Evolutionary conservation across 2,329 filamentous ascomycete genomes (phyloP), one percentile per base, ranked within the genome.

Genomic region (Colletotrichum tofieldiae): DNA sequence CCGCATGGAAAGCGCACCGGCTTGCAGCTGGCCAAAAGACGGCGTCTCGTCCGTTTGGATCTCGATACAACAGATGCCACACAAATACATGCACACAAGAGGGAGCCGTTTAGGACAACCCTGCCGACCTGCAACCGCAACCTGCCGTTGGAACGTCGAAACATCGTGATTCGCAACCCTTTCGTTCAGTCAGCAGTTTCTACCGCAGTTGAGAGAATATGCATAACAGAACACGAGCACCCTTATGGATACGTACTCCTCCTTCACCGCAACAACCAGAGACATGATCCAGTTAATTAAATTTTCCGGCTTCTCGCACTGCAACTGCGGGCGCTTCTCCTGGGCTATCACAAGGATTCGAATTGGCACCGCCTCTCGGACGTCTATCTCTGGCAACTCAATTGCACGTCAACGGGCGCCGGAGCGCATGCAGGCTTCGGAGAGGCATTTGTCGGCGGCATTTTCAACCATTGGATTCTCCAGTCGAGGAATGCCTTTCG

Each of bases 41-140:
- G 67, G 67, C 43, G 66, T 67, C 61, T 73, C 61, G 62, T 67
- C 61, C 67, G 55, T 71, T 71, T 67, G 56, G 56, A 73, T 73
- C 67, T 71, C 67, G 60, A 72, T 70, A 70, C 70, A 58, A 64
- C 67, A 61, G 23, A 26, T 67, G 64, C 65, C 29, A 64, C 59
- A 69, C 47, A 32, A 58, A 60, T 37, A 49, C n/a, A 72, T 63
- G 69, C 58, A 47, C 43, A 43, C 45, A 39, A 55, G 65, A 68
- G 58, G 56, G 23, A 64, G 65, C 45, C 54, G 52, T 65, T 70
- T 47, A 52, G 23, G n/a, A 43, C 54, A 69, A 49, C 69, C 69
- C 65, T 72, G 69, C 59, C 60, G 23, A 20, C 63, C 54, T 49
- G 63, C 56, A 49, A 71, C 63, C 49, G 12, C 61, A 67, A 67